Evolutionary conservation across 225 moss, liverwort and hornwort genomes (phyloP), one percentile per base, ranked within the genome.

Genomic region (Rhytidiadelphus loreus): DNA sequence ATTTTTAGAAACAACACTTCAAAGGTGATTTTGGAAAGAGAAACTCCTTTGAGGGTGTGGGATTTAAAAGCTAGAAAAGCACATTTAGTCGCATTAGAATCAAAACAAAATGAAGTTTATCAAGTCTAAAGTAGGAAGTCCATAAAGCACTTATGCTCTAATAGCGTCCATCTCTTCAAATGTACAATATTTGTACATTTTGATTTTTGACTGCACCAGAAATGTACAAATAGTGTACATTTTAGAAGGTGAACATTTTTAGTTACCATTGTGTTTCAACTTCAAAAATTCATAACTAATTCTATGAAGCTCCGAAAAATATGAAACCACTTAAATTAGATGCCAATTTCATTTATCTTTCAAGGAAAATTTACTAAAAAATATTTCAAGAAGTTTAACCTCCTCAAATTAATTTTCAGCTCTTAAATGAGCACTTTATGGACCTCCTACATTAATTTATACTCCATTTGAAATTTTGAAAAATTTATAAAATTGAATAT

Each of bases 141-240:
- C 2, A 16, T 26, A 1, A 43, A 71, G 43, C 4, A 6, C 5
- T 71, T 0, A 2, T 0, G 16, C 16, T 26, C 16, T 8, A 26
- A 26, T 17, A 44, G 9, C 3, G 15, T 72, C 10, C 43, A 71
- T 16, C 5, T 71, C 16, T 43, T 72, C 3, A 44, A 72, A 72
- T 72, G 16, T 8, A 17, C 1, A 72, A 6, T 29, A 29, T 72
- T 29, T 29, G 10, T 17, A 44, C 16, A 72, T 41, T 28, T 44
- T 44, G 6, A 1, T 26, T 43, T 16, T 6, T 72, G 1, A 28
- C 28, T 72, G 9, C 10, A 72, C 44, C 3, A 44, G 5, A 2
- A 44, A 72, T 10, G 0, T 72, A 44, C 3, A 72, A 72, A 16
- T 3, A 44, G 17, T 72, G 15, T 10, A 29, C 29, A 72, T 29